Base-by-base conservation (phyloP, 176 grass and related monocot species). In the Carex kokanica region DNA sequence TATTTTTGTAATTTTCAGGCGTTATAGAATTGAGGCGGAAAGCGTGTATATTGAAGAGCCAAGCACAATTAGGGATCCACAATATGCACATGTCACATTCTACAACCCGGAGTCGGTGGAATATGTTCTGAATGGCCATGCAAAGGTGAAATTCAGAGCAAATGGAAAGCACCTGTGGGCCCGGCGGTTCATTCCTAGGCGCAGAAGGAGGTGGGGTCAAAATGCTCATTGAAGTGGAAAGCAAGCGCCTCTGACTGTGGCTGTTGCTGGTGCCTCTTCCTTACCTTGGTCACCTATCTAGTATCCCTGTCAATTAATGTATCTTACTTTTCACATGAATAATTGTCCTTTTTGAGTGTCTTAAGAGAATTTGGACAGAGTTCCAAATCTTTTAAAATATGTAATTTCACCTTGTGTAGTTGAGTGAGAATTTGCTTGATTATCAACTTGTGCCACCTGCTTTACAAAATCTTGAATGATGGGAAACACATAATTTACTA, bases 91-190 rank as follows among this genome's bases (percentile, higher is more conserved):
- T 20, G 84, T 94, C 45, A 81, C 58, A 0, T 94, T 94, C 79
- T 82, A 32, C 90, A 73, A 69, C 4, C 67, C 85, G n/a, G 47
- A 61, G 34, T 86, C 88, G 2, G 43, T 91, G 4, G 66, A 77
- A 3, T 64, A 55, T 9, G 78, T 94, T 58, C 81, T 94, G 27
- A 79, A 36, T 41, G 87, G 88, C 1, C 78, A 75, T 38, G 18
- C 38, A 11, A 92, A 83, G 67, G 81, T 88, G 0, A 90, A 92
- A 74, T 90, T 92, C 12, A 71, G 89, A 45, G 88, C 71, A 25
- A 72, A 86, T 15, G 90, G 92, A 7, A 94, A 88, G 14, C 90
- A 94, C 69, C 43, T 92, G 0, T 94, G 92, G 90, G 92, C 84
- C 79, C 85, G 92, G 6, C 88, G 88, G 13, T 94, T 86, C 61